These are phyloP conservation scores for Aspergillus bridgeri DNA, from an alignment of 495 filamentous ascomycete species.

Conservation along the genomic window DNA sequence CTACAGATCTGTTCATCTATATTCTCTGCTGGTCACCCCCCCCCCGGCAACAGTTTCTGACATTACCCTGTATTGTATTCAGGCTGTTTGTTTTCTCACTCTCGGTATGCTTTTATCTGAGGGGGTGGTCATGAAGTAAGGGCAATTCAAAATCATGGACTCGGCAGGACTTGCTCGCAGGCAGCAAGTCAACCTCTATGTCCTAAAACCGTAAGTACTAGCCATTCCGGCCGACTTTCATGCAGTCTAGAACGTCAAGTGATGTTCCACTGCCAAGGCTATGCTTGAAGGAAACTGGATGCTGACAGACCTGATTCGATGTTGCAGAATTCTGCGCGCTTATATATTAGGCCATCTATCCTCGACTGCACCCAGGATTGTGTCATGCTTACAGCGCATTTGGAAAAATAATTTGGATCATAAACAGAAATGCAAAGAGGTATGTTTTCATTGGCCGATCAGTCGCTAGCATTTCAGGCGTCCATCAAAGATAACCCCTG, in stretches of 20 bases:
- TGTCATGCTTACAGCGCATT: conserved; percentile 52
- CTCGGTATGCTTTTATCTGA: background rate
- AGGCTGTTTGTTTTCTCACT: conserved; percentile 1
- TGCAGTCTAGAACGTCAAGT: conserved; percentile 11
- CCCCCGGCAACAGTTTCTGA: conserved; percentile 9
- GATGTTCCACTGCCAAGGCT: conserved; percentile 3
- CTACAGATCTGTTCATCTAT: too few species aligned
- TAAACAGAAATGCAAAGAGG: conserved; percentile 39
- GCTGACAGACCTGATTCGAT: conserved; percentile 12
- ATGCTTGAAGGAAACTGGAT: background rate
- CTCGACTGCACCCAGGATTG: conserved; percentile 61
- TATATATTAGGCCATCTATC: conserved; percentile 75
- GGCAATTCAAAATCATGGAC: conserved; percentile 29
- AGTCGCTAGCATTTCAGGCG: background rate
- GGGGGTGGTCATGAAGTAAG: conserved; percentile 21
- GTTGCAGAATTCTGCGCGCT: conserved; percentile 62
- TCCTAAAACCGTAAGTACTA: conserved; percentile 31
- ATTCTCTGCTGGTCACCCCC: background rate
- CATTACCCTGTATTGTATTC: background rate
- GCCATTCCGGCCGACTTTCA: conserved; percentile 15
- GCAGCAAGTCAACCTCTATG: conserved; percentile 22
- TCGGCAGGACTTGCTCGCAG: conserved; percentile 22
- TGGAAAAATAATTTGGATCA: conserved; percentile 42
- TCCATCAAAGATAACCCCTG: background rate
- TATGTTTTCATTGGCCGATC: conserved; percentile 21